These are phyloP conservation scores for Laburnicola sp. DNA, from an alignment of 2,329 filamentous ascomycete species.

Conservation along the genomic window DNA sequence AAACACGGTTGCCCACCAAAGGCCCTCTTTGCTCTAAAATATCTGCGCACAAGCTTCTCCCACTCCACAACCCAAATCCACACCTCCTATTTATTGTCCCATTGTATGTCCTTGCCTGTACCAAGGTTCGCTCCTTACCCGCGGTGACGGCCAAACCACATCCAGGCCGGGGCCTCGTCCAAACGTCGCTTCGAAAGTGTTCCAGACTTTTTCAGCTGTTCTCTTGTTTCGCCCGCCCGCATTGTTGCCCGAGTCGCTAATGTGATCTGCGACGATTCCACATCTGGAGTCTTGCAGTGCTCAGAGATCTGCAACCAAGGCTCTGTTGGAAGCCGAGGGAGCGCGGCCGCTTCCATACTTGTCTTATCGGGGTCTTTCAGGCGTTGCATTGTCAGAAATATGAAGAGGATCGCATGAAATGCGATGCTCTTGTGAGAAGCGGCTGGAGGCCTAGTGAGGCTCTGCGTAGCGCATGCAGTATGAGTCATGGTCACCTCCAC, in stretches of 20 bases:
- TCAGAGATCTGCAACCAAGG: conserved; percentile 11
- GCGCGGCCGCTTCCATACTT: background rate
- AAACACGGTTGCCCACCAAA: background rate
- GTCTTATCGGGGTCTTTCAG: background rate
- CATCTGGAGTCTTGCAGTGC: conserved; percentile 7
- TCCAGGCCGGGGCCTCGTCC: conserved; percentile 20
- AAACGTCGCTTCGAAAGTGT: conserved; percentile 21
- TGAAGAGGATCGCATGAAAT: too few species aligned
- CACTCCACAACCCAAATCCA: conserved; percentile 29
- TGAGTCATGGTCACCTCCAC: too few species aligned
- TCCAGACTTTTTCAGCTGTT: conserved; percentile 14
- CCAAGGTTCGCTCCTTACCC: conserved; percentile 16
- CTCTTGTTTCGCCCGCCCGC: conserved; percentile 14
- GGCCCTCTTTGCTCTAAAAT: conserved; percentile 20
- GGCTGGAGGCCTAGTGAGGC: too few species aligned
- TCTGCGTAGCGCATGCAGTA: too few species aligned
- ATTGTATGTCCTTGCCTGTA: conserved; percentile 16
- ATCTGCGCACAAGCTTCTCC: conserved; percentile 21
- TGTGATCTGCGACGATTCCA: conserved; percentile 1
- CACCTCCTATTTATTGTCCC: conserved; percentile 20
- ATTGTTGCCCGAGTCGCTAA: conserved; percentile 17
- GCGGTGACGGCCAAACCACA: conserved; percentile 21
- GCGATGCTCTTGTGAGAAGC: too few species aligned
- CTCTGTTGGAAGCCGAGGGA: conserved; percentile 6
- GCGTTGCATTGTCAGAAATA: too few species aligned